These are phyloP conservation scores for Pichia sp. DNA, from an alignment of 1,139 yeast species.

Conservation along the genomic window DNA sequence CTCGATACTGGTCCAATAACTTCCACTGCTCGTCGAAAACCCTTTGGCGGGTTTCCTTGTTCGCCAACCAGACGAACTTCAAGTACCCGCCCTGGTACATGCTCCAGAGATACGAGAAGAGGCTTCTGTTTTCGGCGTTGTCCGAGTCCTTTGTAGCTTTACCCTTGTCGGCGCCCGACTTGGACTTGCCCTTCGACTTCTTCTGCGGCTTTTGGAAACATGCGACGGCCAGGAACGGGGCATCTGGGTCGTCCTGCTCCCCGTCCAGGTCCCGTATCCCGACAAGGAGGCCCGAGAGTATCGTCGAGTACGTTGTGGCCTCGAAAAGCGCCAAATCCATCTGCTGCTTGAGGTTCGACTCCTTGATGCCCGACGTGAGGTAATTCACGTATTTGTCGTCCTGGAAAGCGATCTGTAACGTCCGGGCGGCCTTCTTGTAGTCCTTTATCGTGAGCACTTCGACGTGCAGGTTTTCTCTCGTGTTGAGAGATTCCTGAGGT, in stretches of 20 bases:
- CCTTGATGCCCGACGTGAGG: conserved; percentile 40
- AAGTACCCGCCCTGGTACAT: conserved; percentile 33
- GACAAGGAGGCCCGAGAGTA: conserved; percentile 51
- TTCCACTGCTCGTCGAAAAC: conserved; percentile 58
- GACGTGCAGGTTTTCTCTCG: conserved; percentile 19
- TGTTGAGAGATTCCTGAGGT: conserved; percentile 1
- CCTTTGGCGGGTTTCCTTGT: conserved; percentile 46
- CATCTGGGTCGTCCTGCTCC: conserved; percentile 29
- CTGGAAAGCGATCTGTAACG: conserved; percentile 50
- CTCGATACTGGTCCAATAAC: conserved; percentile 45
- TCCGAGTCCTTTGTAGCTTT: not conserved
- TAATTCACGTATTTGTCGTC: conserved; percentile 51
- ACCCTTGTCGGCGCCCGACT: not conserved
- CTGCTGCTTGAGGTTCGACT: conserved; percentile 32
- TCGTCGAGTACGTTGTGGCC: conserved; percentile 54
- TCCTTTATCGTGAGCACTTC: conserved; percentile 37
- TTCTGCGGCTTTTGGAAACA: conserved; percentile 55
- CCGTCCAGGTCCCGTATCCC: conserved; percentile 42
- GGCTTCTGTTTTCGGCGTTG: conserved; percentile 19
- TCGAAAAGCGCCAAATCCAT: conserved; percentile 51
- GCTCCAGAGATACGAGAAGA: conserved; percentile 31
- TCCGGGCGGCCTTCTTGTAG: conserved; percentile 50
- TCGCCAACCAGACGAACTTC: conserved; percentile 34
- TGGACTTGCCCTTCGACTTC: conserved; percentile 24
- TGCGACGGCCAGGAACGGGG: conserved; percentile 57